phyloP scores from a whole-genome alignment of 2,329 filamentous ascomycete species.

The Myriosclerotinia scirpicola region DNA sequence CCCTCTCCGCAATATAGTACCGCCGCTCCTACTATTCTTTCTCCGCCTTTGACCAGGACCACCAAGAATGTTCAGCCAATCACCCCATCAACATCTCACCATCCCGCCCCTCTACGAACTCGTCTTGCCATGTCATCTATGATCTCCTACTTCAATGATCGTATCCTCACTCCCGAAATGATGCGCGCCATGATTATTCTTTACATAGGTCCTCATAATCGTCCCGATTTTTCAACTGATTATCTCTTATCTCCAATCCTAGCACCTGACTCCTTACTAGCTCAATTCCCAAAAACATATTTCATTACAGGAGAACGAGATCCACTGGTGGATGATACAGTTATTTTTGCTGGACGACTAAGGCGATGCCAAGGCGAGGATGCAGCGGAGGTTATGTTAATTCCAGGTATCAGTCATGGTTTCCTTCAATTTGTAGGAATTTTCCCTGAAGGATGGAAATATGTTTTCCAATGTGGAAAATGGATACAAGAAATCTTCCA shows the following conservation, averaged over 20 bases:
- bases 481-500: slow-evolving; percentile 84
- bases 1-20: slow-evolving; percentile 28
- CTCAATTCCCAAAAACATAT: slow-evolving; percentile 89
- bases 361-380: slow-evolving; percentile 76
- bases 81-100: slow-evolving; percentile 47
- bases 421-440: slow-evolving; percentile 89
- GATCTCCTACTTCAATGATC: slow-evolving; percentile 97
- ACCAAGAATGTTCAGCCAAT: slow-evolving; percentile 18
- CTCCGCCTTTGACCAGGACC: slow-evolving; percentile 24
- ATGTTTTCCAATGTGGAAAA: slow-evolving; percentile 72
- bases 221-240: slow-evolving; percentile 89
- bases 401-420: slow-evolving; percentile 88
- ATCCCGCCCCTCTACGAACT: slow-evolving; percentile 65
- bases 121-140: slow-evolving; percentile 94
- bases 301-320: slow-evolving; percentile 94
- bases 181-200: slow-evolving; percentile 99
- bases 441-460: slow-evolving; percentile 87
- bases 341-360: slow-evolving; percentile 90
- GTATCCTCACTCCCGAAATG: slow-evolving; percentile 93
- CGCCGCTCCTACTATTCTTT: slow-evolving; percentile 32
- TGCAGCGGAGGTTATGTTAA: slow-evolving; percentile 76
- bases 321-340: slow-evolving; percentile 92
- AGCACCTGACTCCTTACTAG: slow-evolving; percentile 79
- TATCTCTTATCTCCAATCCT: slow-evolving; percentile 88
- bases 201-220: slow-evolving; percentile 90